phyloP scores from a whole-genome alignment of 1,284 basidiomycete genomes.

The Rhodotorula sp. region DNA sequence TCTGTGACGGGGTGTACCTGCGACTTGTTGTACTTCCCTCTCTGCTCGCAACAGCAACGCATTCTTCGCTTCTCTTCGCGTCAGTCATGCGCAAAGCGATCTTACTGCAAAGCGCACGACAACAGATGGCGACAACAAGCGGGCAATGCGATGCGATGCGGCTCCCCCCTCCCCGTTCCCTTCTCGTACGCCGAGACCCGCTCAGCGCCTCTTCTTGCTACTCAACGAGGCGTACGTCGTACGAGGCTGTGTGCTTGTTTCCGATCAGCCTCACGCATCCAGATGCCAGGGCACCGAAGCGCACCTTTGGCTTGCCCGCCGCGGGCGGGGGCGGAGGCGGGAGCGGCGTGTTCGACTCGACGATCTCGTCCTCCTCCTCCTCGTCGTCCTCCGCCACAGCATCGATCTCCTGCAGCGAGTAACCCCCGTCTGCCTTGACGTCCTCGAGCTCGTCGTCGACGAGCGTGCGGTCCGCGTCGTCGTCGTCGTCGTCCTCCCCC shows the following conservation, averaged over 20 bases:
- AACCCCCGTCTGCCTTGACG: neutral
- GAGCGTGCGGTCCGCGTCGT: neutral
- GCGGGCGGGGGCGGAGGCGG: neutral
- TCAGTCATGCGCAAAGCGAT: no score
- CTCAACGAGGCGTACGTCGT: neutral
- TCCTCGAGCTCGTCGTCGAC: neutral
- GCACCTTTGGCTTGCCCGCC: conserved; percentile 3
- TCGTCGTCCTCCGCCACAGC: neutral
- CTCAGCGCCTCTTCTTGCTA: conserved; percentile 6
- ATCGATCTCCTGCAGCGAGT: neutral
- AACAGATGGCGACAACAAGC: neutral
- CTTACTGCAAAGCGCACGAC: no score
- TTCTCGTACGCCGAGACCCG: neutral
- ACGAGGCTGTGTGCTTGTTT: neutral
- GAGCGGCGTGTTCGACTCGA: neutral
- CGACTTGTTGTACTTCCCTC: no score
- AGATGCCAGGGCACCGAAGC: neutral
- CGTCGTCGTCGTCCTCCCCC: neutral
- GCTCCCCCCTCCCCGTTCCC: neutral
- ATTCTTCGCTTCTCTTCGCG: no score
- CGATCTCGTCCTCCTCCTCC: neutral
- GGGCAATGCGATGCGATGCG: neutral
- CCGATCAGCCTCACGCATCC: neutral
- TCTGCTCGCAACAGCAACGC: no score
- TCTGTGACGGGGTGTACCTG: no score